phyloP scores from a whole-genome alignment of 306 rosid genomes.

The Chamaecrista fasciculata region DNA sequence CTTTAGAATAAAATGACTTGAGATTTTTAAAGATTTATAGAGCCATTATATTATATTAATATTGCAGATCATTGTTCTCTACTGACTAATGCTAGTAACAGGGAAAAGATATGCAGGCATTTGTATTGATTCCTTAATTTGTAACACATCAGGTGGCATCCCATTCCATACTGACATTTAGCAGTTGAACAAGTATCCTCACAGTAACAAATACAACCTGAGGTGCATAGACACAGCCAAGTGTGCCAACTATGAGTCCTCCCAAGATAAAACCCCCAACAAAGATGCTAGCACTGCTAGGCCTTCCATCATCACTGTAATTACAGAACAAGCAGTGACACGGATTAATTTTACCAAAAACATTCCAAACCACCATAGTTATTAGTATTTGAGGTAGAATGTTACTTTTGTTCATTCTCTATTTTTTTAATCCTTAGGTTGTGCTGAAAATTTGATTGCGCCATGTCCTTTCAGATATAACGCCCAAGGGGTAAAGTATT shows the following conservation, averaged over 20 bases:
- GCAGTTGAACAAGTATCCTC: constrained; percentile 19
- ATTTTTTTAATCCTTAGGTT: background rate
- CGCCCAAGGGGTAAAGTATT: background rate
- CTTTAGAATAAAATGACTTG: constrained; percentile 18
- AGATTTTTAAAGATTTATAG: constrained; percentile 6
- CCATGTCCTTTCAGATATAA: background rate
- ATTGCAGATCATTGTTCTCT: constrained; percentile 4
- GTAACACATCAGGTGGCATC: constrained; percentile 3
- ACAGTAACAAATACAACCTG: constrained; percentile 53
- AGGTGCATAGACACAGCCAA: constrained; percentile 94
- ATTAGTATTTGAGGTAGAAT: background rate
- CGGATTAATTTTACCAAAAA: constrained; percentile 26
- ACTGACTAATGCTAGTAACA: constrained; percentile 4
- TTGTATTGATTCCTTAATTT: background rate
- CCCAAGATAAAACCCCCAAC: constrained; percentile 93
- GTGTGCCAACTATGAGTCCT: constrained; percentile 87
- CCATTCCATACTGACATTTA: constrained; percentile 14
- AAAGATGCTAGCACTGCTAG: constrained; percentile 73
- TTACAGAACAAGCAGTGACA: constrained; percentile 28
- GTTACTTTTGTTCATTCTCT: background rate
- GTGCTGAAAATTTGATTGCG: constrained; percentile 11
- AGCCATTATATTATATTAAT: background rate
- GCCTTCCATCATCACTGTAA: constrained; percentile 67
- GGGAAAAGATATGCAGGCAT: background rate
- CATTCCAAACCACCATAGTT: background rate